Percentiles rank a stretch among this genome's conserved stretches.
These are phyloP conservation scores for Acidomyces sp. DNA, from an alignment of 495 filamentous ascomycete species.

Conservation along the genomic window DNA sequence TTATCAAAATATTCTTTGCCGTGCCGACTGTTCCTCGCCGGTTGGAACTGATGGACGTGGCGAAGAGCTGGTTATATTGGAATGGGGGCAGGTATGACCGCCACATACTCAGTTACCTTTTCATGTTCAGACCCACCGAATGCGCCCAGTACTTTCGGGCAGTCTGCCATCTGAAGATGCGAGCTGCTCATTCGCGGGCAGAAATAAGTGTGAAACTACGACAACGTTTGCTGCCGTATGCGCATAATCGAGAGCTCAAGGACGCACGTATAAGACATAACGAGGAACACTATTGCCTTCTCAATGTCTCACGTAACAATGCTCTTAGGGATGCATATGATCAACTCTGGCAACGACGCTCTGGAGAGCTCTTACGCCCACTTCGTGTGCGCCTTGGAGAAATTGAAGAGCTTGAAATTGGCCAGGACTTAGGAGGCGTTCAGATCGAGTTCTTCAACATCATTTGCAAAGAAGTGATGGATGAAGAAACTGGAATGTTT, in stretches of 20 bases:
- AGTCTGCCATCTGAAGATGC: conserved; percentile 9
- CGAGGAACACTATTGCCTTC: conserved; percentile 11
- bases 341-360: conserved; percentile 75
- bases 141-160: conserved; percentile 5
- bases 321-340: conserved; percentile 69
- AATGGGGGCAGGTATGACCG: neutral
- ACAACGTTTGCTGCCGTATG: neutral
- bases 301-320: conserved; percentile 20
- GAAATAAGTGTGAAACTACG: conserved; percentile 3
- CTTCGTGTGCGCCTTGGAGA: conserved; percentile 75
- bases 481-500: conserved; percentile 62
- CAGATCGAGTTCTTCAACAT: conserved; percentile 91
- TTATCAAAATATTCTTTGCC: too few relatives aligned
- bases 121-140: neutral
- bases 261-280: conserved; percentile 1
- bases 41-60: neutral
- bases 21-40: neutral
- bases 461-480: conserved; percentile 60
- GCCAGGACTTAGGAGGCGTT: conserved; percentile 84
- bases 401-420: conserved; percentile 65
- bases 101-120: conserved; percentile 1
- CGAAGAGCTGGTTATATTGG: neutral
- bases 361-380: conserved; percentile 67
- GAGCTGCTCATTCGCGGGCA: neutral
- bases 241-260: neutral